These are phyloP conservation scores for Chytriomyces hyalinus DNA, from an alignment of 192 early-diverging fungal species.

Conservation along the genomic window DNA sequence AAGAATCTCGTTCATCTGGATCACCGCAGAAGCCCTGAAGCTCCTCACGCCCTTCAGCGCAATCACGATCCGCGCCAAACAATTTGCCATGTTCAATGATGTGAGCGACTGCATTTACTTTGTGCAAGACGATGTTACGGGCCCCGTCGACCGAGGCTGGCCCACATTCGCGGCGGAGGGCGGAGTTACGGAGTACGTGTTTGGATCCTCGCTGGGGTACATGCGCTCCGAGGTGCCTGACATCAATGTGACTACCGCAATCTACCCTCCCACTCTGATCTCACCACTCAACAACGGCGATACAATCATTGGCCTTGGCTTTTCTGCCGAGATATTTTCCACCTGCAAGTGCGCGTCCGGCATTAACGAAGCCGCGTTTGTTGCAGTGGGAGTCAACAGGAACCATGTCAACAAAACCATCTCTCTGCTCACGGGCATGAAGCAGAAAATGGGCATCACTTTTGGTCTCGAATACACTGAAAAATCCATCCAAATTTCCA, in stretches of 20 bases:
- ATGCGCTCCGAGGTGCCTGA: conserved; percentile 27
- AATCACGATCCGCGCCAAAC: not conserved
- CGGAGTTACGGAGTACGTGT: conserved; percentile 33
- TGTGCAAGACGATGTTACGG: conserved; percentile 10
- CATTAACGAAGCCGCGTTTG: not conserved
- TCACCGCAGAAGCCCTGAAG: conserved; percentile 13
- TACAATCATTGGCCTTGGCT: conserved; percentile 28
- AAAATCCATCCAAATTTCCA: not conserved
- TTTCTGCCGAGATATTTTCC: conserved; percentile 13
- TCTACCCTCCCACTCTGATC: conserved; percentile 8
- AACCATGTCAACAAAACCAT: conserved; percentile 4
- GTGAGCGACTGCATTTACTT: conserved; percentile 16
- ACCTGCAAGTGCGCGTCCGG: conserved; percentile 14
- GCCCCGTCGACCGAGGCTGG: conserved; percentile 13
- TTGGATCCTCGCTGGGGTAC: conserved; percentile 29
- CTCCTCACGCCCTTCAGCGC: conserved; percentile 28
- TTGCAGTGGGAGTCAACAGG: not conserved
- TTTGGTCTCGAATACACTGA: conserved; percentile 4
- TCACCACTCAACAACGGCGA: conserved; percentile 25
- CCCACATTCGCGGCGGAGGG: conserved; percentile 20
- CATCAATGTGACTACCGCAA: conserved; percentile 1
- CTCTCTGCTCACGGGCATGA: not conserved
- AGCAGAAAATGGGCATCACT: conserved; percentile 6
- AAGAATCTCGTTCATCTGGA: conserved; percentile 28
- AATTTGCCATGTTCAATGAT: not conserved